Evolutionary conservation across 768 basidiomycete genomes (phyloP).

Genomic region (Lactarius akahatsu): DNA sequence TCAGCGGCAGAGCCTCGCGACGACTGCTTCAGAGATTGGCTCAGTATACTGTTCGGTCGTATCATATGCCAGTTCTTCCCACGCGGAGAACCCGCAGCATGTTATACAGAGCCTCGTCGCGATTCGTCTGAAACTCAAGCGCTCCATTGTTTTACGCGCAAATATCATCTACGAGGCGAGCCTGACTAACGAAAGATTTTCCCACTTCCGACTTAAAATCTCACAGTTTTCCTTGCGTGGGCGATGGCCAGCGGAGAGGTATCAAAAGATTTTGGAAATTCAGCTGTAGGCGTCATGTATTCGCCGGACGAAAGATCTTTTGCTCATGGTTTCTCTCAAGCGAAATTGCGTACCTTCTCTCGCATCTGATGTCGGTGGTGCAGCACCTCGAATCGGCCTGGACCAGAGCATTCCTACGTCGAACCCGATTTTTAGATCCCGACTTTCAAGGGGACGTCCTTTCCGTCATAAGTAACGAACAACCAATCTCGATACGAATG

Average conservation of each 20-base stretch:
- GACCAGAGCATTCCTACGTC: slow-evolving; percentile 70
- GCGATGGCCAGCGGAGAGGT: slow-evolving; percentile 77
- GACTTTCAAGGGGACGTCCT: slow-evolving; percentile 84
- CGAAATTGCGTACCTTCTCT: slow-evolving; percentile 65
- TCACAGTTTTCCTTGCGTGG: slow-evolving; percentile 72
- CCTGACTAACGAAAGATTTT: slow-evolving; percentile 6
- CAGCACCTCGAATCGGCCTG: slow-evolving; percentile 73
- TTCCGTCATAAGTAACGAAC: slow-evolving; percentile 67
- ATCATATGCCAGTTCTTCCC: slow-evolving; percentile 61
- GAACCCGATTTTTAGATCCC: slow-evolving; percentile 73
- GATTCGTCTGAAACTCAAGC: slow-evolving; percentile 68
- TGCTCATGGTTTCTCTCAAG: slow-evolving; percentile 38
- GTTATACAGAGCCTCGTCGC: slow-evolving; percentile 70
- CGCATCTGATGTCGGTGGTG: slow-evolving; percentile 71
- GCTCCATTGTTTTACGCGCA: slow-evolving; percentile 52
- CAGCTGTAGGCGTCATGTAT: slow-evolving; percentile 51
- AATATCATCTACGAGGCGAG: slow-evolving; percentile 69
- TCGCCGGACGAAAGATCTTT: background rate
- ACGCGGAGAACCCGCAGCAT: slow-evolving; percentile 49
- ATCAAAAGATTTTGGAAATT: slow-evolving; percentile 64
- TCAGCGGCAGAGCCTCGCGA: slow-evolving; percentile 67
- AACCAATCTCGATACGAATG: background rate
- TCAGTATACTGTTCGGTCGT: slow-evolving; percentile 73
- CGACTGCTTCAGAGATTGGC: slow-evolving; percentile 65
- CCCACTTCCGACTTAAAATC: background rate